phyloP scores from a whole-genome alignment of 192 early-diverging fungal species.

The Coemansia sp. region DNA sequence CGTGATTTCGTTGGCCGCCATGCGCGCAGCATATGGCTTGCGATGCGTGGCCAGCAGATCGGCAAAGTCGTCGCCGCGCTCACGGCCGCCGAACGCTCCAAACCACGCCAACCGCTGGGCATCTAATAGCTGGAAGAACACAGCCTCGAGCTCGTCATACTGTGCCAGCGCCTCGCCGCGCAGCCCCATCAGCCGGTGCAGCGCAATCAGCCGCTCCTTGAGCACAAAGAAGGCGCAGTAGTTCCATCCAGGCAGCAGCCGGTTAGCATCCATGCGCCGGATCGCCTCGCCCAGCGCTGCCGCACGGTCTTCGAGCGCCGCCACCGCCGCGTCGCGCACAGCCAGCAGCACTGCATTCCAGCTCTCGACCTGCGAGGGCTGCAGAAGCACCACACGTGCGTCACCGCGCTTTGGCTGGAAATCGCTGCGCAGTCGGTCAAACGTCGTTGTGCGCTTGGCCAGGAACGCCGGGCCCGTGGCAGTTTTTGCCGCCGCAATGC shows the following conservation, averaged over 20 bases:
- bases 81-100: constrained; percentile 82
- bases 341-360: constrained; percentile 38
- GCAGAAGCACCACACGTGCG: constrained; percentile 29
- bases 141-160: constrained; percentile 97
- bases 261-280: constrained; percentile 81
- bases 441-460: constrained; percentile 63
- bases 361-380: constrained; percentile 27
- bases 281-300: constrained; percentile 63
- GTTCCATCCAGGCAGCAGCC: constrained; percentile 98
- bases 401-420: constrained; percentile 57
- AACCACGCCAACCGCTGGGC: constrained; percentile 92
- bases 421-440: constrained; percentile 86
- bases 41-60: constrained; percentile 72
- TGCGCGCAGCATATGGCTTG: constrained; percentile 85
- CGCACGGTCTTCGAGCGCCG: constrained; percentile 71
- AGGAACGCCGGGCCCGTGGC: constrained; percentile 44
- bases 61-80: constrained; percentile 81
- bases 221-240: constrained; percentile 96
- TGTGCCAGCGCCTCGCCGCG: constrained; percentile 86
- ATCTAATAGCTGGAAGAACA: constrained; percentile 85
- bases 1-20: constrained; percentile 84
- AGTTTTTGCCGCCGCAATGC: constrained; percentile 24
- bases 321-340: constrained; percentile 63
- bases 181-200: constrained; percentile 86
- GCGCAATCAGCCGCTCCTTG: constrained; percentile 84